Evolutionary conservation across 345 rosid species (phyloP).

Genomic region (Orychophragmus violaceus): DNA sequence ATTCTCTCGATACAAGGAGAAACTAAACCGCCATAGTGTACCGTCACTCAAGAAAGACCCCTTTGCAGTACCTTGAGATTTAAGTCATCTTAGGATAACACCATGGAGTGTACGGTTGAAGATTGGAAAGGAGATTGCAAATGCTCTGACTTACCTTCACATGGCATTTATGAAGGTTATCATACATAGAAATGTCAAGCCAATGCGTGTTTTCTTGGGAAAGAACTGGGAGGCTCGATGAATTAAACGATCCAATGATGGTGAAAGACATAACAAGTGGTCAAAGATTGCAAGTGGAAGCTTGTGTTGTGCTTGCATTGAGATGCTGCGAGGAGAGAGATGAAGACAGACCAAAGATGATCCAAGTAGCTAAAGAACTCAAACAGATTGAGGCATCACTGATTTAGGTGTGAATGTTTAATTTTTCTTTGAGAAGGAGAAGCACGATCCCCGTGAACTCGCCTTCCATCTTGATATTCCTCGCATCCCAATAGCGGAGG

Average conservation of each 20-base stretch:
- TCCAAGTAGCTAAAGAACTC: constrained; percentile 14
- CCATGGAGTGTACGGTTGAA: not conserved
- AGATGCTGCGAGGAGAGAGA: not conserved
- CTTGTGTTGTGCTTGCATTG: not conserved
- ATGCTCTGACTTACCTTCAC: constrained; percentile 13
- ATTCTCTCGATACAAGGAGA: no score
- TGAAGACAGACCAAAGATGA: constrained; percentile 7
- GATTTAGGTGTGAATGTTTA: no score
- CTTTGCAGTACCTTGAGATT: no score
- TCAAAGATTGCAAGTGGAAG: constrained; percentile 1
- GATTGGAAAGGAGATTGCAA: constrained; percentile 13
- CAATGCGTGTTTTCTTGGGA: not conserved
- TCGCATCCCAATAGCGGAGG: no score
- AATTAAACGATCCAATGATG: no score
- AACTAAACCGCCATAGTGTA: no score
- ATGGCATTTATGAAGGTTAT: not conserved
- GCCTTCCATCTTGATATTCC: no score
- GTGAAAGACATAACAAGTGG: not conserved
- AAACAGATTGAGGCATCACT: not conserved
- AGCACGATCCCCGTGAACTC: no score
- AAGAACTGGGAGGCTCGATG: no score
- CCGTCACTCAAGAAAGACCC: no score
- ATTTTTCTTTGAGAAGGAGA: no score
- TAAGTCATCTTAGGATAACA: no score
- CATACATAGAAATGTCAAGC: constrained; percentile 5